phyloP scores from a whole-genome alignment of 2,329 filamentous ascomycete genomes.

The Aspergillus sp. region DNA sequence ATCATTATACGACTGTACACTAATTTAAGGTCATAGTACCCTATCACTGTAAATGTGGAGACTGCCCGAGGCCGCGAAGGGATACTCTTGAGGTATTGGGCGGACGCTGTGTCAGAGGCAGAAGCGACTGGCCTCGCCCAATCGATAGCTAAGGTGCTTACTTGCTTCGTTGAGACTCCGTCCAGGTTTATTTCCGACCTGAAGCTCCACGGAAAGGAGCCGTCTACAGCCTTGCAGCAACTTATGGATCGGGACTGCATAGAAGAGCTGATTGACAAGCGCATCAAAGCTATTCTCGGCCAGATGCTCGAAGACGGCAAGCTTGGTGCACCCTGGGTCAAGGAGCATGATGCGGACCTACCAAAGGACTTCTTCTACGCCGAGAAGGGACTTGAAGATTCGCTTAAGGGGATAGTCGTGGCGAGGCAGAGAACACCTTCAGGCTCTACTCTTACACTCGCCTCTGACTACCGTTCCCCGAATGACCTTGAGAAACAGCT shows the following conservation, averaged over 20 bases:
- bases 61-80: slow-evolving; percentile 42
- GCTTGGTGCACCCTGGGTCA: slow-evolving; percentile 25
- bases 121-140: slow-evolving; percentile 37
- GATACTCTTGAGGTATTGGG: slow-evolving; percentile 47
- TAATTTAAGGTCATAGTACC: slow-evolving; percentile 35
- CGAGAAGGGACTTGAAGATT: slow-evolving; percentile 16
- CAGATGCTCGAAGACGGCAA: slow-evolving; percentile 38
- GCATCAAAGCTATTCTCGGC: slow-evolving; percentile 39
- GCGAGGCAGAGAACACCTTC: slow-evolving; percentile 16
- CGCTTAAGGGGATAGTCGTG: slow-evolving; percentile 3
- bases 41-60: slow-evolving; percentile 45
- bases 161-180: slow-evolving; percentile 37
- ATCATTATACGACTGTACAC: background rate
- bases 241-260: slow-evolving; percentile 31
- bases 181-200: slow-evolving; percentile 28
- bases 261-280: slow-evolving; percentile 39
- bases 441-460: slow-evolving; percentile 36
- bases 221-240: background rate
- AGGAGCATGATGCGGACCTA: background rate
- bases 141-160: slow-evolving; percentile 38
- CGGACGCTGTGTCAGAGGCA: slow-evolving; percentile 41
- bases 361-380: background rate
- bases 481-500: slow-evolving; percentile 40
- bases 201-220: slow-evolving; percentile 19
- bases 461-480: slow-evolving; percentile 32